Evolutionary conservation across 768 basidiomycete species (phyloP).

Genomic region (Boletus tomentosulus): DNA sequence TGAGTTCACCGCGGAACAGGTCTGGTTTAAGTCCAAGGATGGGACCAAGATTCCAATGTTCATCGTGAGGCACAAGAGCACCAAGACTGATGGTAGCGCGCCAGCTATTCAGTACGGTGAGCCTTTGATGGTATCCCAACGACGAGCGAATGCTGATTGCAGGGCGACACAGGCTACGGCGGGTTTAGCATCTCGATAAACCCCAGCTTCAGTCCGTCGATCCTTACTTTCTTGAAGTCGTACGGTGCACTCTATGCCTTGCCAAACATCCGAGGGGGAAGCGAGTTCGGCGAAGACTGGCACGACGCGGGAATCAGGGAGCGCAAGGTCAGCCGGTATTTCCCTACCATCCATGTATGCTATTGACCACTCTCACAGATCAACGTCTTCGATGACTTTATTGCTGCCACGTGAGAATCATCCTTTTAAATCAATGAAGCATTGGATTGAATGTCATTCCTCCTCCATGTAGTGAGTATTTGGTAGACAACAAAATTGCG

Average conservation of each 20-base stretch:
- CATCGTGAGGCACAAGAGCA: slow-evolving; percentile 70
- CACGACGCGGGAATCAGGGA: slow-evolving; percentile 68
- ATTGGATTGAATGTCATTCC: background rate
- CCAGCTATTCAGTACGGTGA: slow-evolving; percentile 74
- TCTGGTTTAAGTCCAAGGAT: slow-evolving; percentile 78
- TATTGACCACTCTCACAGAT: slow-evolving; percentile 35
- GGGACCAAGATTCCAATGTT: slow-evolving; percentile 85
- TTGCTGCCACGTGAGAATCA: slow-evolving; percentile 63
- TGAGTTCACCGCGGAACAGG: slow-evolving; percentile 70
- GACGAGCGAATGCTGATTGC: background rate
- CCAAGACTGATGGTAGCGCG: slow-evolving; percentile 67
- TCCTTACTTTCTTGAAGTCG: slow-evolving; percentile 68
- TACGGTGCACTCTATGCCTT: slow-evolving; percentile 66
- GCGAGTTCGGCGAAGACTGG: slow-evolving; percentile 85
- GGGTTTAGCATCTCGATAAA: slow-evolving; percentile 70
- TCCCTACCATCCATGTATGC: background rate
- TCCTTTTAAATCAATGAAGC: background rate
- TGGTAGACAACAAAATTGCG: slow-evolving; percentile 69
- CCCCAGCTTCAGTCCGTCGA: slow-evolving; percentile 67
- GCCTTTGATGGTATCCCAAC: slow-evolving; percentile 1
- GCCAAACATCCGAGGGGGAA: slow-evolving; percentile 62
- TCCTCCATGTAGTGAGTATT: slow-evolving; percentile 47
- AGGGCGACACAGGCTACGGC: slow-evolving; percentile 57
- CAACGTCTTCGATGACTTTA: slow-evolving; percentile 81
- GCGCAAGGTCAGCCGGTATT: slow-evolving; percentile 48